Evolutionary conservation across 2,329 filamentous ascomycete species (phyloP).

Genomic region (Paraconiothyrium brasiliense): DNA sequence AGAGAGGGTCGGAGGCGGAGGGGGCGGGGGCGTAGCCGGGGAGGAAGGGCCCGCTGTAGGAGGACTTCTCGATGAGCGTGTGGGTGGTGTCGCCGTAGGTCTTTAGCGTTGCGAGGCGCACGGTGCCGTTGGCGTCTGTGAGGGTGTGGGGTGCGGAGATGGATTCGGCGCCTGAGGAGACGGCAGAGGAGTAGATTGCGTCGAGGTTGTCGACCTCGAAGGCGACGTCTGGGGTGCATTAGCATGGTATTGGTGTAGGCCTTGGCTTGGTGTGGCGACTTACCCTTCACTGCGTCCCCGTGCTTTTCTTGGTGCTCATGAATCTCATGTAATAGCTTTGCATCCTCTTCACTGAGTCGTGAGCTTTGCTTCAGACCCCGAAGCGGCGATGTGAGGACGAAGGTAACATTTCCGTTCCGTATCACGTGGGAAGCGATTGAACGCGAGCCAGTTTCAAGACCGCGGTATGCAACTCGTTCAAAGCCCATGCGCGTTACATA

Average conservation of each 20-base stretch:
- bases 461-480: slow-evolving; percentile 80
- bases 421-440: slow-evolving; percentile 86
- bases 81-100: slow-evolving; percentile 97
- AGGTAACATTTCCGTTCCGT: slow-evolving; percentile 77
- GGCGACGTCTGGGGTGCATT: slow-evolving; percentile 71
- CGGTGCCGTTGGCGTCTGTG: slow-evolving; percentile 69
- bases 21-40: slow-evolving; percentile 74
- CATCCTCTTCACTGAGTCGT: slow-evolving; percentile 63
- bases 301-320: slow-evolving; percentile 85
- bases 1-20: slow-evolving; percentile 55
- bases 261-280: neutral
- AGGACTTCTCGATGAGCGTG: slow-evolving; percentile 79
- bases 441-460: slow-evolving; percentile 86
- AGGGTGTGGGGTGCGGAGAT: slow-evolving; percentile 67
- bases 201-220: slow-evolving; percentile 93
- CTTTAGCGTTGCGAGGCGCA: slow-evolving; percentile 80
- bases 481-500: slow-evolving; percentile 91
- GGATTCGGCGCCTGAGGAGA: slow-evolving; percentile 69
- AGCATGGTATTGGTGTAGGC: slow-evolving; percentile 6
- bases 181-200: slow-evolving; percentile 78
- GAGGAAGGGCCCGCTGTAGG: slow-evolving; percentile 80
- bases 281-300: slow-evolving; percentile 85
- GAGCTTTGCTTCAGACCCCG: slow-evolving; percentile 57
- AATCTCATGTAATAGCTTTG: slow-evolving; percentile 74
- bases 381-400: slow-evolving; percentile 85